Conservation (phyloP, 495 filamentous ascomycete genomes). For the Daldinia caldariorum region DNA sequence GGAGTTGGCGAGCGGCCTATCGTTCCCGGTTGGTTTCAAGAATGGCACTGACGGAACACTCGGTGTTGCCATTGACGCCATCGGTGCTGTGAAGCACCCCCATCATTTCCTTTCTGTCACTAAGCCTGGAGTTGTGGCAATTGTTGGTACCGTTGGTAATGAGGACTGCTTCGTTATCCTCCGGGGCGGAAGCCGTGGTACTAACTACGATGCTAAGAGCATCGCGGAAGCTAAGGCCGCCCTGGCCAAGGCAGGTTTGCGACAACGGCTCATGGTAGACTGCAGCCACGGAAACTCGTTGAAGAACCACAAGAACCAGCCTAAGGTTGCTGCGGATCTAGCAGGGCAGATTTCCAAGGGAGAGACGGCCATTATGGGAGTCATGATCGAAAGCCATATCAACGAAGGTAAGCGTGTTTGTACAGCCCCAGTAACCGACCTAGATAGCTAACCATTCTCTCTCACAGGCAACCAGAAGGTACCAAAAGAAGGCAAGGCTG, state of each 20-base stretch:
- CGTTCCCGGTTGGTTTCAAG: slow-evolving; percentile 99
- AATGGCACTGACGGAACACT: slow-evolving; percentile 96
- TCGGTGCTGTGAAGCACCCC: slow-evolving; percentile 89
- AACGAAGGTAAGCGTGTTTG: slow-evolving; percentile 73
- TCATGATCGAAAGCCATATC: slow-evolving; percentile 99
- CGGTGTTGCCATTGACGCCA: slow-evolving; percentile 93
- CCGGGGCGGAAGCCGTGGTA: slow-evolving; percentile 89
- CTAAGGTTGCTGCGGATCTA: slow-evolving; percentile 85
- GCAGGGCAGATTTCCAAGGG: slow-evolving; percentile 86
- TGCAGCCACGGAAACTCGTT: slow-evolving; percentile 96
- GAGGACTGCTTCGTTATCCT: slow-evolving; percentile 99
- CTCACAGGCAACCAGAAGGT: slow-evolving; percentile 87
- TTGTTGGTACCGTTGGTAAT: slow-evolving; percentile 94
- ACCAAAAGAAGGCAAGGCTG: slow-evolving; percentile 84
- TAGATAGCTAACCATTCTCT: slow-evolving; percentile 11
- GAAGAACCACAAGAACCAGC: slow-evolving; percentile 97
- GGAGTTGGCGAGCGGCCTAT: slow-evolving; percentile 91
- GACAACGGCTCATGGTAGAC: slow-evolving; percentile 91
- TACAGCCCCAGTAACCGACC: background rate
- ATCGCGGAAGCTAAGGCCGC: slow-evolving; percentile 79
- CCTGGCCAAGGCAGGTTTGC: slow-evolving; percentile 71
- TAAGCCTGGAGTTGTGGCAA: slow-evolving; percentile 95
- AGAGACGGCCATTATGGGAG: slow-evolving; percentile 91
- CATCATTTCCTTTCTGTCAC: slow-evolving; percentile 99
- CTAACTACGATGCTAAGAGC: slow-evolving; percentile 90